Conservation (phyloP, 1,139 yeast genomes). For the Arxiozyma telluris region DNA sequence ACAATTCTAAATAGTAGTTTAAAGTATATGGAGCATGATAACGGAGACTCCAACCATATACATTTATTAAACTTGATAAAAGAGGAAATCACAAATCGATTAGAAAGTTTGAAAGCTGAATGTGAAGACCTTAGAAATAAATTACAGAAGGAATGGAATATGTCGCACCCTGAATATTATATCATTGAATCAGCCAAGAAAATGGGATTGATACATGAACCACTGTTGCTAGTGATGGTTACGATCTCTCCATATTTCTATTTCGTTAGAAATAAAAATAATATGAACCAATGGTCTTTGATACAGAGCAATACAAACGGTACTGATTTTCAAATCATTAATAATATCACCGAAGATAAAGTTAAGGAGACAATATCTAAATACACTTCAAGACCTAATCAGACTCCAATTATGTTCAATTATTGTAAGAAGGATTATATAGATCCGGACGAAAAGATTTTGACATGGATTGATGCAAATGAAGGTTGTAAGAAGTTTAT, state of each 20-base stretch:
- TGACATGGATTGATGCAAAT: constrained; percentile 14
- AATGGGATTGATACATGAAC: constrained; percentile 23
- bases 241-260: constrained; percentile 25
- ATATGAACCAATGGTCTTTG: constrained; percentile 13
- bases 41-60: neutral
- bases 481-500: constrained; percentile 17
- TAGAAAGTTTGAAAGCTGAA: constrained; percentile 9
- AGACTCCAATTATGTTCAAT: constrained; percentile 25
- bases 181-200: constrained; percentile 20
- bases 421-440: constrained; percentile 16
- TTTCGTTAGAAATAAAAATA: constrained; percentile 7
- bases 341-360: constrained; percentile 12
- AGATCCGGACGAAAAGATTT: constrained; percentile 13
- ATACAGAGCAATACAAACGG: constrained; percentile 14
- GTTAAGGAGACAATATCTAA: constrained; percentile 19
- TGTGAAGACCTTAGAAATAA: constrained; percentile 21
- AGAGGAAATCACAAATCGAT: neutral
- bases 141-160: constrained; percentile 23
- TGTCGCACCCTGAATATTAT: constrained; percentile 22
- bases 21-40: constrained; percentile 17
- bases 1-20: constrained; percentile 23
- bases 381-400: constrained; percentile 21
- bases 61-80: neutral
- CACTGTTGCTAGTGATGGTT: constrained; percentile 21
- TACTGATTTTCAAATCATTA: constrained; percentile 14